Evolutionary conservation across 169 alveolate species (phyloP).

Genomic region (Eimeria necatrix): DNA sequence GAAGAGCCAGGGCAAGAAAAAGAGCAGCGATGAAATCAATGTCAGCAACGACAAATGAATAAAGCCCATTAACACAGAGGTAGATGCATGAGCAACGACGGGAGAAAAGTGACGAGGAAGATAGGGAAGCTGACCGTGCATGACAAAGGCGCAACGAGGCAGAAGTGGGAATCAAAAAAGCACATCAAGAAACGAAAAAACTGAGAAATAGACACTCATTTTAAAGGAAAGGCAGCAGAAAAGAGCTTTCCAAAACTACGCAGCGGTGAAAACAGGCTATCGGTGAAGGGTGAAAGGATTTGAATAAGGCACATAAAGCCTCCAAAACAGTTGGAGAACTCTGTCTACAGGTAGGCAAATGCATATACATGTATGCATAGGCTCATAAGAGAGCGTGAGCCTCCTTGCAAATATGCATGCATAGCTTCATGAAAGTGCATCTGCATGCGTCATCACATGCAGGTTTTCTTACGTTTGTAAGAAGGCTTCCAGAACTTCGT

Average conservation of each 20-base stretch:
- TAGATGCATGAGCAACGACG: neutral
- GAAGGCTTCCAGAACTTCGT: conserved; percentile 75
- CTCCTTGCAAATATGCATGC: neutral
- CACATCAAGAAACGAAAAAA: neutral
- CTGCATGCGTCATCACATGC: neutral
- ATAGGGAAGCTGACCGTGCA: neutral
- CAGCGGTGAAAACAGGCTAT: too few relatives aligned
- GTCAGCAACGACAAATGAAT: neutral
- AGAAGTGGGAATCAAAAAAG: neutral
- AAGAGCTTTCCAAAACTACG: too few relatives aligned
- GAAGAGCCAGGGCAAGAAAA: too few relatives aligned
- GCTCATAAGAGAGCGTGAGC: neutral
- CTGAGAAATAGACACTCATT: too few relatives aligned
- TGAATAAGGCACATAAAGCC: too few relatives aligned
- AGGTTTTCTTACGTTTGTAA: conserved; percentile 50
- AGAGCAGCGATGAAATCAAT: too few relatives aligned
- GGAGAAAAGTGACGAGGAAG: neutral
- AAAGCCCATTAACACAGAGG: neutral
- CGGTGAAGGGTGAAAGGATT: too few relatives aligned
- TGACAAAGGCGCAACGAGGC: neutral
- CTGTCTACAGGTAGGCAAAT: neutral
- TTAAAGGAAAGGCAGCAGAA: too few relatives aligned
- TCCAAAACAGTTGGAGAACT: too few relatives aligned
- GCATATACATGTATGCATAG: neutral
- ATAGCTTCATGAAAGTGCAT: neutral